These are phyloP conservation scores for Plasmodium gonderi DNA, from an alignment of 169 alveolate genomes.

Conservation along the genomic window DNA sequence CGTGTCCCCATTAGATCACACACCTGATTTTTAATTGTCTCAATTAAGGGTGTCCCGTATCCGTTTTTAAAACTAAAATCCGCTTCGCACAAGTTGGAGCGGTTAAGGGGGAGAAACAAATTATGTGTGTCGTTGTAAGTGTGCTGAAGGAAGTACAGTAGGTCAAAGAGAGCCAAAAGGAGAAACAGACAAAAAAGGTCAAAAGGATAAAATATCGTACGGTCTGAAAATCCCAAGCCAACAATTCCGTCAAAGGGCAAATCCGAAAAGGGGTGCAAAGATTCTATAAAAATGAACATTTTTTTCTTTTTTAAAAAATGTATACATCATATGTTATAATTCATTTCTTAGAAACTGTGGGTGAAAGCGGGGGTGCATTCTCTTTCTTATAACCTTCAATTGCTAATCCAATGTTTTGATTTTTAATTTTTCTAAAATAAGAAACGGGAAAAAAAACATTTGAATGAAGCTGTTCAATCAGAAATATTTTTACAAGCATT, in stretches of 20 bases:
- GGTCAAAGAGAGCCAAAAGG: neutral
- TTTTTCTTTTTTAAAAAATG: neutral
- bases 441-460: neutral
- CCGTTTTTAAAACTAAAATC: slow-evolving; percentile 41
- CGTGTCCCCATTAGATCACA: neutral
- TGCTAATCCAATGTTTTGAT: slow-evolving; percentile 92
- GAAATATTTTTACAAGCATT: neutral
- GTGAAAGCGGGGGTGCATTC: neutral
- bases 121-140: neutral
- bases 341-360: neutral
- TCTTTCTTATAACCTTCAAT: slow-evolving; percentile 79
- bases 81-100: slow-evolving; percentile 11
- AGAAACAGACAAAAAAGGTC: neutral
- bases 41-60: slow-evolving; percentile 80
- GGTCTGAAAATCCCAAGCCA: slow-evolving; percentile 94
- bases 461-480: neutral
- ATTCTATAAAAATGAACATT: slow-evolving; percentile 75
- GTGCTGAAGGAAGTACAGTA: neutral
- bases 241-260: slow-evolving; percentile 94
- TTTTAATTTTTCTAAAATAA: slow-evolving; percentile 80
- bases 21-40: slow-evolving; percentile 82
- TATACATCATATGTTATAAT: neutral
- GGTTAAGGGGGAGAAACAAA: neutral
- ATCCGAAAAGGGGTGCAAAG: slow-evolving; percentile 90
- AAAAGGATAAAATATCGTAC: slow-evolving; percentile 24